phyloP scores from a whole-genome alignment of 495 filamentous ascomycete genomes.

The Xylaria grammica region DNA sequence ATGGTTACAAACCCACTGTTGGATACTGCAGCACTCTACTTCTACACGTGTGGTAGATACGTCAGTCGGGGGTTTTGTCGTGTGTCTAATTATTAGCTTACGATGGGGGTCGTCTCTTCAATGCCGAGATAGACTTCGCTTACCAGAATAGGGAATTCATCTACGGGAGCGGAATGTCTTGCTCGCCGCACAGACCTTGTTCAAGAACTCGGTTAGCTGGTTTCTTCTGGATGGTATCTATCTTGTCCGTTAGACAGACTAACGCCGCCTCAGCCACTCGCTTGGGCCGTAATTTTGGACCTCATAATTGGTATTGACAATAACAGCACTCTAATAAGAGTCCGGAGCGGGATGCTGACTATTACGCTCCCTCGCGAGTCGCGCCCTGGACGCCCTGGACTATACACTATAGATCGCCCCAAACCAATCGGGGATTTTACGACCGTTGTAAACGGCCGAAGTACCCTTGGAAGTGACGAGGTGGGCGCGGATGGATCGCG shows the following conservation, averaged over 20 bases:
- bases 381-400: not conserved
- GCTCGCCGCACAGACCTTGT: slow-evolving; percentile 9
- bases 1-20: no score
- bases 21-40: not conserved
- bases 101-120: not conserved
- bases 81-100: slow-evolving; percentile 5
- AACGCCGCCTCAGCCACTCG: no score
- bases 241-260: not conserved
- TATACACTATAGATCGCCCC: not conserved
- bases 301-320: not conserved
- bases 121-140: slow-evolving; percentile 12
- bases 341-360: slow-evolving; percentile 4
- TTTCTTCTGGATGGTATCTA: not conserved
- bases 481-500: slow-evolving; percentile 5
- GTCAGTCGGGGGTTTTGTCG: not conserved
- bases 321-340: not conserved
- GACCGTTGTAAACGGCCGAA: slow-evolving; percentile 18
- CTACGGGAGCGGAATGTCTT: not conserved
- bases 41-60: not conserved
- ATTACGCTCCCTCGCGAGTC: not conserved
- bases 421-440: slow-evolving; percentile 23
- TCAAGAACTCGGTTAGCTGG: not conserved
- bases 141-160: slow-evolving; percentile 17
- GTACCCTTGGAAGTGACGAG: slow-evolving; percentile 4
- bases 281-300: not conserved